A percentile compares a stretch with the other conserved stretches of the same genome.
Conservation (phyloP, 1,139 yeast genomes). For the Insectozyma bohioensis region DNA sequence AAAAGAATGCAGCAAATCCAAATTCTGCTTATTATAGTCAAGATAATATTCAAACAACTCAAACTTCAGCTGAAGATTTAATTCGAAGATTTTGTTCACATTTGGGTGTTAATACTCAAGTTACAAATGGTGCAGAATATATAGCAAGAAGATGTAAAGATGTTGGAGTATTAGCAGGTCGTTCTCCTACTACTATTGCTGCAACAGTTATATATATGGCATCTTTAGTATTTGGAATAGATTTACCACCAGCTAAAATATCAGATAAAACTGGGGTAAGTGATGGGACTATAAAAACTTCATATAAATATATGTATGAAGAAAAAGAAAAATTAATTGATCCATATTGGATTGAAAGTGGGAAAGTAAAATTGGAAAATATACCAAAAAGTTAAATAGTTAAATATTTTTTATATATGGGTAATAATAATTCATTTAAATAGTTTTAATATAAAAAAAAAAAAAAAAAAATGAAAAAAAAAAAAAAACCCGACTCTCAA, state of each 20-base stretch:
- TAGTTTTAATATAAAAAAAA: constrained; percentile 2
- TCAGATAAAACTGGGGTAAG: constrained; percentile 97
- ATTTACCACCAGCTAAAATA: constrained; percentile 70
- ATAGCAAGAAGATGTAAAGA: constrained; percentile 89
- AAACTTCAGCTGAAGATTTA: constrained; percentile 90
- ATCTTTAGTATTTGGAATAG: constrained; percentile 74
- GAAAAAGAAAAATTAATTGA: constrained; percentile 73
- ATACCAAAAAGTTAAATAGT: constrained; percentile 47
- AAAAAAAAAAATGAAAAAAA: neutral
- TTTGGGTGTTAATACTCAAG: constrained; percentile 79
- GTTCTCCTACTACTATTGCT: constrained; percentile 96
- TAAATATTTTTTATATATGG: too few relatives aligned
- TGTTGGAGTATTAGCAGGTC: constrained; percentile 91
- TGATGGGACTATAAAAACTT: constrained; percentile 95
- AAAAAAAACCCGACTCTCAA: too few relatives aligned
- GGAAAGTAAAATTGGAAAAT: constrained; percentile 62
- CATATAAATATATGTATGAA: constrained; percentile 80
- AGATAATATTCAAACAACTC: constrained; percentile 77
- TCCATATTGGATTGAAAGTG: constrained; percentile 75
- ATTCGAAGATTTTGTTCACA: constrained; percentile 96
- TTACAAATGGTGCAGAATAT: constrained; percentile 90
- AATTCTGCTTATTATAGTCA: constrained; percentile 29
- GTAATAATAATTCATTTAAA: too few relatives aligned
- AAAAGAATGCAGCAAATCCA: constrained; percentile 54
- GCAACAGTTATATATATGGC: constrained; percentile 98